phyloP scores from a whole-genome alignment of 495 filamentous ascomycete genomes.

The Trypethelium eluteriae region DNA sequence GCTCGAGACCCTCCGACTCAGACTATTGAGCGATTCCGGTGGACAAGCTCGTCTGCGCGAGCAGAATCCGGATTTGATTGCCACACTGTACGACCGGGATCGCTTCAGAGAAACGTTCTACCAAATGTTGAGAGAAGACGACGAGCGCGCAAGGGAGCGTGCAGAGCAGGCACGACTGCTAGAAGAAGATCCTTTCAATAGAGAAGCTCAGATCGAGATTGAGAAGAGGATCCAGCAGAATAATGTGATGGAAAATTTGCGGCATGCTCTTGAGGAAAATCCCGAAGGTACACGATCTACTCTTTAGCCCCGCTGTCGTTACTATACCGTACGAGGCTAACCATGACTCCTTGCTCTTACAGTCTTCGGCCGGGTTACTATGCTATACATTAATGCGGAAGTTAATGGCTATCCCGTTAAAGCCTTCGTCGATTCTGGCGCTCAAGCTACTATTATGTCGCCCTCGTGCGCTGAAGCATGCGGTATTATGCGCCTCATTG shows the following conservation, averaged over 20 bases:
- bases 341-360: conserved; percentile 11
- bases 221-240: conserved; percentile 95
- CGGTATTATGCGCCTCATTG: conserved; percentile 95
- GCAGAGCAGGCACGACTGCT: conserved; percentile 70
- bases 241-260: conserved; percentile 83
- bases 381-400: conserved; percentile 94
- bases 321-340: not conserved
- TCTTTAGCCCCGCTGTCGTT: conserved; percentile 16
- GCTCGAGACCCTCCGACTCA: conserved; percentile 72
- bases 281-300: conserved; percentile 66
- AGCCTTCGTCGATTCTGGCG: conserved; percentile 95
- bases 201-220: conserved; percentile 83
- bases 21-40: conserved; percentile 70
- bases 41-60: conserved; percentile 59
- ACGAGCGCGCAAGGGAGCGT: conserved; percentile 61
- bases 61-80: conserved; percentile 65
- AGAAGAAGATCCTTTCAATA: conserved; percentile 86
- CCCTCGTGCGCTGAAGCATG: conserved; percentile 82
- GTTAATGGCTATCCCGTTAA: conserved; percentile 89
- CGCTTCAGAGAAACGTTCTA: conserved; percentile 64
- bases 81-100: conserved; percentile 66
- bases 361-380: conserved; percentile 90
- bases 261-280: conserved; percentile 91
- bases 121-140: conserved; percentile 57
- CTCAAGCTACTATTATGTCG: conserved; percentile 98